Base-by-base conservation (phyloP, 805 yeast genomes). In the Candida odintsovae region DNA sequence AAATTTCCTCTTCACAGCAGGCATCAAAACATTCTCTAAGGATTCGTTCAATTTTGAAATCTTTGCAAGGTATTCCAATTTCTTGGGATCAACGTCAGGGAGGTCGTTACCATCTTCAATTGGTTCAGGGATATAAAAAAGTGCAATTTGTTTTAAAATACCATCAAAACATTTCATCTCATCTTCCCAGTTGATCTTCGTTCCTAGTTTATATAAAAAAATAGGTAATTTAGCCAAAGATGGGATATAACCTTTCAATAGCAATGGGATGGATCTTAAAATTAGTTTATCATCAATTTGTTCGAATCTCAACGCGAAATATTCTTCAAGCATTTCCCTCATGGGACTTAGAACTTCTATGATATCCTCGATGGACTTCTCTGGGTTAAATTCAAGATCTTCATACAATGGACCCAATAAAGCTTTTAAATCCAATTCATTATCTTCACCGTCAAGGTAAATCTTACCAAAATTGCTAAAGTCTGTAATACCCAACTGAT, bases 311-410 rank as follows among this genome's bases (percentile, higher is more conserved):
- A 89, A 71, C 6, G 75, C 70, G 61, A 90, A 94, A 55, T 94
- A 94, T 54, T 90, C 97, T 6, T 66, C 57, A 37, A 86, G 70
- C 98, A 94, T 92, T 3, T 81, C 89, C 18, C 67, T 68, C 90
- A 86, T 85, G 0, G 62, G 67, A 28, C 62, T 58, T 1, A 80
- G 45, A 8, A 51, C 54, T 4, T 48, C 46, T 0, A 68, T 39
- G 0, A 65, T 57, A 2, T 52, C 49, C 10, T 62, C 53, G 1
- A 71, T 53, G 51, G 55, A 1, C 62, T 56, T 18, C 39, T 45
- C 3, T 48, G 60, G 37, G 35, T 57, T 19, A 52, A 55, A 23
- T 11, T 44, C 40, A n/a, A 38, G 25, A n/a, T 50, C 44, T 3
- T 52, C 51, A 13, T 51, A 52, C 1, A 55, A 39, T 2, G 25